These are phyloP conservation scores for Solanum etuberosum DNA, from an alignment of 257 asterid genomes.

Conservation along the genomic window DNA sequence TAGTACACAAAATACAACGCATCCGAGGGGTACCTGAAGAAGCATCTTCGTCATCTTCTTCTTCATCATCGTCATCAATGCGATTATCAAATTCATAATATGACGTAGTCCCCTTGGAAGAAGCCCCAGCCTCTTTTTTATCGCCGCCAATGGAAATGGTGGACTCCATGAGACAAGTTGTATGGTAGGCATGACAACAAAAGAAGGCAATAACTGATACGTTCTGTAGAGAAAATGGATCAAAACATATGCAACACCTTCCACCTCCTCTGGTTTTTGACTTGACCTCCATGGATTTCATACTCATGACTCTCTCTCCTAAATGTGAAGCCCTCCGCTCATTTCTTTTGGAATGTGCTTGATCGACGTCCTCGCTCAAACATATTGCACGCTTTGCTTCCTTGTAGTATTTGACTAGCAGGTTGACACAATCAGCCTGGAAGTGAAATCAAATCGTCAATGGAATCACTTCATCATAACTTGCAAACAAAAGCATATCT, in stretches of 20 bases:
- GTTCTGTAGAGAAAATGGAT: slow-evolving; percentile 68
- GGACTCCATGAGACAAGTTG: slow-evolving; percentile 74
- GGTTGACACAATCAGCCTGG: slow-evolving; percentile 92
- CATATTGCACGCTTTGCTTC: slow-evolving; percentile 85
- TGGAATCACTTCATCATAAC: neutral
- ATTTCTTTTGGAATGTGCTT: slow-evolving; percentile 37
- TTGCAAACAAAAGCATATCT: neutral
- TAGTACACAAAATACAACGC: slow-evolving; percentile 93
- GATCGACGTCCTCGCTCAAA: slow-evolving; percentile 70
- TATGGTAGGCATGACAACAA: slow-evolving; percentile 93
- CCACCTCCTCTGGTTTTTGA: slow-evolving; percentile 73
- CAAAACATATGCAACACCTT: slow-evolving; percentile 95
- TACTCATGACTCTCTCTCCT: slow-evolving; percentile 37
- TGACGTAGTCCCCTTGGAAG: slow-evolving; percentile 25
- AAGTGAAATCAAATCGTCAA: neutral
- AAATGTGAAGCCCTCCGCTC: slow-evolving; percentile 20
- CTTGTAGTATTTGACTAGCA: slow-evolving; percentile 73
- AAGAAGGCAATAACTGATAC: slow-evolving; percentile 63
- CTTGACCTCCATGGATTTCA: slow-evolving; percentile 54
- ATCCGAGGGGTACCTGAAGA: slow-evolving; percentile 40
- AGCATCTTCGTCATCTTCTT: slow-evolving; percentile 17
- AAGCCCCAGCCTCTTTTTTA: slow-evolving; percentile 30
- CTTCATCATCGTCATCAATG: slow-evolving; percentile 14
- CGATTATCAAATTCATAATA: slow-evolving; percentile 42
- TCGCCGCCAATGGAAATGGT: slow-evolving; percentile 27